A percentile compares a stretch with the other conserved stretches of the same genome.
These are phyloP conservation scores for Darksidea phi DNA, from an alignment of 495 filamentous ascomycete genomes.

Conservation along the genomic window DNA sequence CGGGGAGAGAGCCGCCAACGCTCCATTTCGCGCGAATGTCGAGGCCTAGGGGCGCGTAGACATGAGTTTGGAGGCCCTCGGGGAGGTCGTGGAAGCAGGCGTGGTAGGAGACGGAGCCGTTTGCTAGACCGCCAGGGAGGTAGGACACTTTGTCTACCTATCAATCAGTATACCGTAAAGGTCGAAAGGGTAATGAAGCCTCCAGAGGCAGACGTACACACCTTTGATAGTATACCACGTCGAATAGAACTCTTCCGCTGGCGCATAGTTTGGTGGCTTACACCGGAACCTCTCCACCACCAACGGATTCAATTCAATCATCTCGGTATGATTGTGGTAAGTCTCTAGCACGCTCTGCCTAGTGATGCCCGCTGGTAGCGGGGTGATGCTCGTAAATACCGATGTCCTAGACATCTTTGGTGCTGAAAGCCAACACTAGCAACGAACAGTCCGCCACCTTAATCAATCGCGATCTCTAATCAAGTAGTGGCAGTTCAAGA, in stretches of 20 bases:
- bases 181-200: constrained; percentile 28
- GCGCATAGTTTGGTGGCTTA: constrained; percentile 59
- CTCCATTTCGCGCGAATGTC: constrained; percentile 71
- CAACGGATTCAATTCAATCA: constrained; percentile 80
- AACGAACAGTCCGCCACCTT: not conserved
- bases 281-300: constrained; percentile 67
- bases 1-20: constrained; percentile 60
- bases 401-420: constrained; percentile 54
- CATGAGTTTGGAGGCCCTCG: constrained; percentile 70
- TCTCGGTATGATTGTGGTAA: constrained; percentile 68
- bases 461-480: not conserved
- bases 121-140: constrained; percentile 63
- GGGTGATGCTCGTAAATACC: constrained; percentile 67
- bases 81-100: constrained; percentile 70
- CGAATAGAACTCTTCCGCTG: constrained; percentile 64
- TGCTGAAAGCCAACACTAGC: not conserved
- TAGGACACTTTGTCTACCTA: constrained; percentile 66
- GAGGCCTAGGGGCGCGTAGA: constrained; percentile 65
- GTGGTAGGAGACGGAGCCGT: constrained; percentile 68
- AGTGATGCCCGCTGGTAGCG: constrained; percentile 64
- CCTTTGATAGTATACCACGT: constrained; percentile 66
- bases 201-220: not conserved
- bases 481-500: not conserved
- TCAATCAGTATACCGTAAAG: not conserved
- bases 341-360: constrained; percentile 66